Base-by-base conservation (phyloP, 768 basidiomycete species). In the Tylopilus felleus region DNA sequence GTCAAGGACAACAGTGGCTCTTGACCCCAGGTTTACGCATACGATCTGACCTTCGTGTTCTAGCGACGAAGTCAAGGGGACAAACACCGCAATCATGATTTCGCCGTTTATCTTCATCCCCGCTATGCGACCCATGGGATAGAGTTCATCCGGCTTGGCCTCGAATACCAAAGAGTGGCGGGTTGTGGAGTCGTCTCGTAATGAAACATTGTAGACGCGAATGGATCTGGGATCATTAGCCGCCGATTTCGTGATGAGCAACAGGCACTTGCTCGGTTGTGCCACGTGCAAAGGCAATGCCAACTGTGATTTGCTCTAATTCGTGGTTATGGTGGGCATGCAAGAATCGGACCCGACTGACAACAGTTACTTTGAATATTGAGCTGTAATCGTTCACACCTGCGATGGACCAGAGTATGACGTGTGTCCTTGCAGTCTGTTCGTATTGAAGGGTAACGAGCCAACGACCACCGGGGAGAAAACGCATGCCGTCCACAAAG, bases 391-490 rank as follows among this genome's bases (percentile, higher is more conserved):
- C 44, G 6, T 63, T 57, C 27, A 67, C 40, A 60, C 71, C 66
- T n/a, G 62, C 63, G 25, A 74, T 56, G 43, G 71, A 76, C 77
- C 80, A 81, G 12, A 83, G 61, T 12, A 73, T 74, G 21, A 83
- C 60, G 28, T 70, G 66, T 6, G 77, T 73, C 8, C 72, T 70
- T 46, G 71, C 69, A 2, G 57, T 61, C 4, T 55, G 65, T 50
- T 69, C 65, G 9, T 70, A 70, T 51, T 75, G 73, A 25, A 79
- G 69, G 23, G 74, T 75, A 5, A 80, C 70, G 22, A 83, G 74
- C 77, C 78, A 81, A 23, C 72, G 65, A 14, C 74, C 71, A n/a
- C 77, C 79, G 6, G 71, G 70, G 19, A 82, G 70, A 46, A 79
- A 69, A 52, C 75, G 75, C 68, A 82, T 75, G 44, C 75, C 71